Evolutionary conservation across 2,329 filamentous ascomycete species (phyloP).

Genomic region (Talaromyces sp.): DNA sequence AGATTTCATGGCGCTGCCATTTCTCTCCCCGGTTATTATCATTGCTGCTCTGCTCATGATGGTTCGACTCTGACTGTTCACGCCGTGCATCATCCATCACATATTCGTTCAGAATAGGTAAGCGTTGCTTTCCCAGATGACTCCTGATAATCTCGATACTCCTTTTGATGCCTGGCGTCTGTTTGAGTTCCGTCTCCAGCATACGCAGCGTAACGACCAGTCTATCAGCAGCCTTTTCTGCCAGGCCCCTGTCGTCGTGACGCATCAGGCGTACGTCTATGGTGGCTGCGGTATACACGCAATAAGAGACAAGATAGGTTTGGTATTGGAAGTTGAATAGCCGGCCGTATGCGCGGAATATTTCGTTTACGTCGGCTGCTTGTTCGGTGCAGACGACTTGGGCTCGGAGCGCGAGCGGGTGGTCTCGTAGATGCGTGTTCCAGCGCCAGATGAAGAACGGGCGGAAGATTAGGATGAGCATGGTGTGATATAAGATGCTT

Average conservation of each 20-base stretch:
- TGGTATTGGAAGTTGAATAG: constrained; percentile 18
- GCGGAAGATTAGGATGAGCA: constrained; percentile 19
- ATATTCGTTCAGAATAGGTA: background rate
- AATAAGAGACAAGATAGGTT: constrained; percentile 20
- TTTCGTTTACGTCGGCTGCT: constrained; percentile 15
- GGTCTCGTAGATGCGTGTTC: constrained; percentile 9
- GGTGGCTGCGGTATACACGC: constrained; percentile 21
- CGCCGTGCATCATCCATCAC: background rate
- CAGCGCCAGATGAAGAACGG: constrained; percentile 18
- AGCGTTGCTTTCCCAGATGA: constrained; percentile 7
- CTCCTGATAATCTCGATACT: constrained; percentile 16
- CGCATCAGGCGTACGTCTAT: constrained; percentile 18
- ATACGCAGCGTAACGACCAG: constrained; percentile 15
- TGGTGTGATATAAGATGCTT: constrained; percentile 18
- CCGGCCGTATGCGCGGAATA: constrained; percentile 17
- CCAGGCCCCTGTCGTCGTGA: constrained; percentile 11
- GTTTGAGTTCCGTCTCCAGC: constrained; percentile 16
- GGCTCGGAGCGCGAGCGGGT: constrained; percentile 14
- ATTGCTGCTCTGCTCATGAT: too few relatives aligned
- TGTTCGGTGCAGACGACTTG: constrained; percentile 16
- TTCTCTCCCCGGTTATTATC: background rate
- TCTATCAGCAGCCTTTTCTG: constrained; percentile 13
- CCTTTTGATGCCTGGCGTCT: constrained; percentile 15
- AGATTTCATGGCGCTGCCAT: background rate
- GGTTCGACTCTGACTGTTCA: too few relatives aligned